Conservation (phyloP, 352 stramenopile genomes). For the Globisporangium canariense region DNA sequence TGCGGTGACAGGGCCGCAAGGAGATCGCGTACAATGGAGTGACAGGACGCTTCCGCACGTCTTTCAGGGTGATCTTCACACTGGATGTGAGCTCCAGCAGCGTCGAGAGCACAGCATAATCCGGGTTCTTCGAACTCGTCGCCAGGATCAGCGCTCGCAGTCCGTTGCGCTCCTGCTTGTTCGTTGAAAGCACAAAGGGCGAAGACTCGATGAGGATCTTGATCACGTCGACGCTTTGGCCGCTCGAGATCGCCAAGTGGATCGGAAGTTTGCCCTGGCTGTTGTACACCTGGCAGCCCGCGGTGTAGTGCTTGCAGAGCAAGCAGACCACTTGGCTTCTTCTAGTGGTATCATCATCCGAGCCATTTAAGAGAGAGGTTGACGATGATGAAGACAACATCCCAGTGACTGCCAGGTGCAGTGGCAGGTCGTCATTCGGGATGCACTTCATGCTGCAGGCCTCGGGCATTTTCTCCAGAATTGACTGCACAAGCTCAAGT, state of each 20-base stretch:
- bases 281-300: constrained; percentile 47
- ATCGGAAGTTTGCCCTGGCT: constrained; percentile 37
- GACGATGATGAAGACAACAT: neutral
- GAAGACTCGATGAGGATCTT: constrained; percentile 32
- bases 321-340: constrained; percentile 5
- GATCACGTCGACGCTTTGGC: constrained; percentile 22
- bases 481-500: constrained; percentile 24
- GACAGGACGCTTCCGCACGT: constrained; percentile 15
- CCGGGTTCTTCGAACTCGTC: constrained; percentile 23
- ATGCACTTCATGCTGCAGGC: constrained; percentile 23
- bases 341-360: neutral
- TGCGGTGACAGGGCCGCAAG: constrained; percentile 27
- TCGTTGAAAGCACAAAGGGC: constrained; percentile 24
- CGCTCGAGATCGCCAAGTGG: constrained; percentile 38
- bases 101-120: constrained; percentile 30
- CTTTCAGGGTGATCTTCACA: constrained; percentile 10
- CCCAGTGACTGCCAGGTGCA: constrained; percentile 42
- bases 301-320: constrained; percentile 27
- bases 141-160: constrained; percentile 46
- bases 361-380: neutral
- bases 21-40: constrained; percentile 55
- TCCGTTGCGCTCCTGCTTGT: constrained; percentile 33
- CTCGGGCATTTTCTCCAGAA: constrained; percentile 31
- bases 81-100: constrained; percentile 39
- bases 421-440: constrained; percentile 35